Conservation (phyloP, 805 yeast species). For the Candida michaelii region DNA sequence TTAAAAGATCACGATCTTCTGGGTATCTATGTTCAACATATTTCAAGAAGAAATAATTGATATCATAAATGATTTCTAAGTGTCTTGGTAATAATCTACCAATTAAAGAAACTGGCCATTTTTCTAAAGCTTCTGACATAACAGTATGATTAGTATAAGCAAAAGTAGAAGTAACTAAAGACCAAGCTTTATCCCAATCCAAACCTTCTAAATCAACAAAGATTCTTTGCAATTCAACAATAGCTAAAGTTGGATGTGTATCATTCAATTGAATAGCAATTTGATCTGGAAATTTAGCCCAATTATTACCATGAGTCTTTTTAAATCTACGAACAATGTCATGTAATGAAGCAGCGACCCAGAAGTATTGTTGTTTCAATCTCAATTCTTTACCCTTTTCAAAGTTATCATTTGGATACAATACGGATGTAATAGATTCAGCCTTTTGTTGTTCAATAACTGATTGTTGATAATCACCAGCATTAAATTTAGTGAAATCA, state of each 20-base stretch:
- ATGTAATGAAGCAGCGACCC: constrained; percentile 93
- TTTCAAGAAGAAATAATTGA: constrained; percentile 77
- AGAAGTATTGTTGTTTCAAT: constrained; percentile 92
- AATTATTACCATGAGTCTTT: constrained; percentile 65
- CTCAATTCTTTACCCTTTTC: constrained; percentile 88
- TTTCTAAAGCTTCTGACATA: constrained; percentile 91
- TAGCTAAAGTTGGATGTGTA: constrained; percentile 90
- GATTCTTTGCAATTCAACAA: constrained; percentile 85
- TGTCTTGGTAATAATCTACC: constrained; percentile 86
- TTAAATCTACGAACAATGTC: constrained; percentile 89
- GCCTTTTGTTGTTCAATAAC: constrained; percentile 85
- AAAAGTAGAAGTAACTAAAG: constrained; percentile 72
- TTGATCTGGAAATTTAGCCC: constrained; percentile 81
- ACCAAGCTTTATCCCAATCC: constrained; percentile 85
- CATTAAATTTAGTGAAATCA: constrained; percentile 86
- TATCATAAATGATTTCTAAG: constrained; percentile 83
- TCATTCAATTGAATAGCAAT: constrained; percentile 92
- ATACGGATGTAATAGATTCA: constrained; percentile 86
- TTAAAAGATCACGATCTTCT: constrained; percentile 60
- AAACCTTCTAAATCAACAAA: constrained; percentile 81
- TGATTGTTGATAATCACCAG: constrained; percentile 86
- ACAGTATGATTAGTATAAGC: constrained; percentile 96
- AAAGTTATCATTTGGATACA: constrained; percentile 93
- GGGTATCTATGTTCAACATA: constrained; percentile 77
- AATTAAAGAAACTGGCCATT: constrained; percentile 87